These are phyloP conservation scores for Amaranthus palmeri DNA, from an alignment of 148 eudicot genomes.

Conservation along the genomic window DNA sequence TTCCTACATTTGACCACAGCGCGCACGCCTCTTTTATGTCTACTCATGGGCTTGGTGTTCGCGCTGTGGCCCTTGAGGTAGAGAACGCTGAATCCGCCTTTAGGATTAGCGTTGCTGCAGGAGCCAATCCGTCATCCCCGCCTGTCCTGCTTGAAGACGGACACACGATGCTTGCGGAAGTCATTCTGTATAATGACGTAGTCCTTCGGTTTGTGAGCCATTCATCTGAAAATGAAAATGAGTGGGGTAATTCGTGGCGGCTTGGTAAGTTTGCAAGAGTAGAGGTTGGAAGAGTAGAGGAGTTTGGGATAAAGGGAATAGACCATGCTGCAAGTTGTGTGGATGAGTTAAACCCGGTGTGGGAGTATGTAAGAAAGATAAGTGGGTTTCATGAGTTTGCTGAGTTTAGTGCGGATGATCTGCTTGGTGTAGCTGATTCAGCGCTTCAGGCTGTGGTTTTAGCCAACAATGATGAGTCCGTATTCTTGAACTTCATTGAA, in stretches of 20 bases:
- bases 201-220: slow-evolving; percentile 63
- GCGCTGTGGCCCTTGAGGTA: slow-evolving; percentile 70
- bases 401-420: slow-evolving; percentile 62
- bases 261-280: slow-evolving; percentile 34
- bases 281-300: slow-evolving; percentile 24
- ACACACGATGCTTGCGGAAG: slow-evolving; percentile 45
- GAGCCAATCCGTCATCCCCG: slow-evolving; percentile 43
- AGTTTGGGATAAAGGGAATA: slow-evolving; percentile 55
- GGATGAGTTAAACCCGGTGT: slow-evolving; percentile 42
- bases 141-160: slow-evolving; percentile 34
- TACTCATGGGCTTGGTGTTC: slow-evolving; percentile 72
- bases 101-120: slow-evolving; percentile 41
- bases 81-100: slow-evolving; percentile 52
- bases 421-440: slow-evolving; percentile 66
- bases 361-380: slow-evolving; percentile 47
- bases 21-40: slow-evolving; percentile 39
- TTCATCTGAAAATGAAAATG: slow-evolving; percentile 10
- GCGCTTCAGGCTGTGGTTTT: slow-evolving; percentile 66
- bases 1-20: slow-evolving; percentile 47
- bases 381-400: slow-evolving; percentile 91
- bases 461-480: slow-evolving; percentile 63
- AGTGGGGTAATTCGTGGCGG: slow-evolving; percentile 44
- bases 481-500: slow-evolving; percentile 66
- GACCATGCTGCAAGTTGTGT: slow-evolving; percentile 86
- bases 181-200: slow-evolving; percentile 67